Evolutionary conservation across 306 rosid species (phyloP), one percentile per base, ranked within the genome.

Genomic region (Morella rubra): DNA sequence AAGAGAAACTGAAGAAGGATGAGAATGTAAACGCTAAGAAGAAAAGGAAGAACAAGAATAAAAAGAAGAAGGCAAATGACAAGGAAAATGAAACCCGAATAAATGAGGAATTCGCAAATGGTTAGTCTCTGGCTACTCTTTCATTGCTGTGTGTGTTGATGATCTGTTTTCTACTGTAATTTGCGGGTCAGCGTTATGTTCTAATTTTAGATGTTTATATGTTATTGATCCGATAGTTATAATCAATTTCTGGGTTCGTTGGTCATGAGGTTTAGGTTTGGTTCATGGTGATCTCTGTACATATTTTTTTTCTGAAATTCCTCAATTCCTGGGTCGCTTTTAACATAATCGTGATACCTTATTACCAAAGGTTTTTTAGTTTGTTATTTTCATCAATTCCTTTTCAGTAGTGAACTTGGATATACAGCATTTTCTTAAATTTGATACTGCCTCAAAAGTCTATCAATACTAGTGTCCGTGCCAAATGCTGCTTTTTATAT

Each of bases 31-130:
- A 70, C 80, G 47, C 82, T 16, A 32, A 67, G 27, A 81, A 47
- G 84, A 89, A 86, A 69, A 80, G 78, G 50, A 86, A 90, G 77
- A 79, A 80, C 64, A 52, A 80, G 40, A 67, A 80, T 1, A 64
- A 75, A 19, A 56, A 53, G 80, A 79, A 78, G 42, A 88, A 69
- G 5, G 73, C 75, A 60, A 76, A 53, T 27, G 79, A 87, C 59
- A 66, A 27, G 41, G 81, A 51, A 66, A 40, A 19, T 19, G 89
- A 86, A 74, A 65, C 70, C 70, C 73, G 44, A 81, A 68, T 73
- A 69, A 81, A 22, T 22, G 86, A 70, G 81, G 80, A 61, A 19
- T 15, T 74, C 20, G 71, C 74, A 77, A 24, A 73, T 77, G 97
- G 97, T 95, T 66, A 80, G 90, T 84, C 8, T 62, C 65, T 56